Conservation (phyloP, 345 rosid genomes). For the Kernera saxatilis region DNA sequence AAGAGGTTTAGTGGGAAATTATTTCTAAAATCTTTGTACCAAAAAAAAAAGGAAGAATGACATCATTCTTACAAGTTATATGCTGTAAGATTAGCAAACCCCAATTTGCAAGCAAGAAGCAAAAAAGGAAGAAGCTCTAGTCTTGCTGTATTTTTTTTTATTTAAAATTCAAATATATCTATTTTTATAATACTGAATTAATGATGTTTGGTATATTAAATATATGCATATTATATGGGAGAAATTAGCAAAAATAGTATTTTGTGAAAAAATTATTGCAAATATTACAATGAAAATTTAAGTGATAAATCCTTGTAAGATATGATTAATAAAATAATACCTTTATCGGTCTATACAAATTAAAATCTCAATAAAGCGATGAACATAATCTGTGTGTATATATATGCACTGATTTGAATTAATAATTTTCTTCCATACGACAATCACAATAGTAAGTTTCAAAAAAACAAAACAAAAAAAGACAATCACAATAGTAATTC, state of each 20-base stretch:
- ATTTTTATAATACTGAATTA: neutral
- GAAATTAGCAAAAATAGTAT: neutral
- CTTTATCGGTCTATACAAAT: neutral
- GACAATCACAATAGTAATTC: no score
- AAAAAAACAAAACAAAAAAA: no score
- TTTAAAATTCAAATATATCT: constrained; percentile 1
- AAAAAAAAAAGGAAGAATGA: constrained; percentile 3
- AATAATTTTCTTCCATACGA: neutral
- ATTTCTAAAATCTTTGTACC: constrained; percentile 27
- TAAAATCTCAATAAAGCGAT: neutral
- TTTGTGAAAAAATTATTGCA: neutral
- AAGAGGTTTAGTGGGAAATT: constrained; percentile 30
- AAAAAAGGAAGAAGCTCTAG: constrained; percentile 2
- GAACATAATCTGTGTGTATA: neutral
- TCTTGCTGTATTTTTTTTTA: constrained; percentile 18
- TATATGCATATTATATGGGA: neutral
- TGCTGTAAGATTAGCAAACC: constrained; percentile 28
- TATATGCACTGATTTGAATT: neutral
- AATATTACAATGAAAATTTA: neutral
- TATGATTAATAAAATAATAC: neutral
- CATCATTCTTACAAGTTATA: constrained; percentile 29
- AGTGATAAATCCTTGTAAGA: neutral
- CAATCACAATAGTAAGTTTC: neutral
- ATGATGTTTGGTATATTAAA: neutral
- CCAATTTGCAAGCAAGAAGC: constrained; percentile 21